Evolutionary conservation across 2,329 filamentous ascomycete species (phyloP), one percentile per base, ranked within the genome.

Genomic region (Fusarium graminum): DNA sequence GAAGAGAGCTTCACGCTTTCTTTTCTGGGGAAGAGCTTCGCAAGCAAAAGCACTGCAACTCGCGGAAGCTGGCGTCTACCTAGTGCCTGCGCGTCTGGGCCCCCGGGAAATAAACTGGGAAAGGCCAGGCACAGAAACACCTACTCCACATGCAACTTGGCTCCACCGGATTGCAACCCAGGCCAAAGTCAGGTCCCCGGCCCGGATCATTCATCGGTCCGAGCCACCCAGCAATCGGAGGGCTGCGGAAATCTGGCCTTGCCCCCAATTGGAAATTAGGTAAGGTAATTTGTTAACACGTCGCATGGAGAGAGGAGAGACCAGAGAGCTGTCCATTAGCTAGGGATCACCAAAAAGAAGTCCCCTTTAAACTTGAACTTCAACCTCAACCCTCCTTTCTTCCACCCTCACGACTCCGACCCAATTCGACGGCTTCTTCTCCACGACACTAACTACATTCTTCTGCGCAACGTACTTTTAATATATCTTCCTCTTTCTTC

Each of bases 11-110:
- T 65, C 43, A 49, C 59, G 54, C 42, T 56, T 68, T 66, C 49
- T 54, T 55, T 61, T 60, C 51, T 55, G 63, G 63, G 67, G 47
- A 60, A 51, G 68, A 71, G 68, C 68, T 71, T 70, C 68, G 55
- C 65, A 53, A 68, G 63, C 60, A 70, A 67, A 64, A 63, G 65
- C 58, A 30, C 46, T 52, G 51, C 58, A 51, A 44, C 46, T 29
- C 55, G 49, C 59, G 64, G 63, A 46, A 61, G 53, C 57, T 66
- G 63, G 63, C 58, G 63, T 67, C 60, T 52, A 61, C 50, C 63
- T 66, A 67, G 63, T 47, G 64, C 30, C 64, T 68, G 43, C 64
- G 64, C 64, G 64, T 67, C 55, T 67, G 63, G 56, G 58, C 19
- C 51, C 58, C 41, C 42, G 59, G 63, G 62, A 66, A 65, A 62